phyloP scores from a whole-genome alignment of 73 alveolate genomes.

The Paramecium sonneborni region DNA sequence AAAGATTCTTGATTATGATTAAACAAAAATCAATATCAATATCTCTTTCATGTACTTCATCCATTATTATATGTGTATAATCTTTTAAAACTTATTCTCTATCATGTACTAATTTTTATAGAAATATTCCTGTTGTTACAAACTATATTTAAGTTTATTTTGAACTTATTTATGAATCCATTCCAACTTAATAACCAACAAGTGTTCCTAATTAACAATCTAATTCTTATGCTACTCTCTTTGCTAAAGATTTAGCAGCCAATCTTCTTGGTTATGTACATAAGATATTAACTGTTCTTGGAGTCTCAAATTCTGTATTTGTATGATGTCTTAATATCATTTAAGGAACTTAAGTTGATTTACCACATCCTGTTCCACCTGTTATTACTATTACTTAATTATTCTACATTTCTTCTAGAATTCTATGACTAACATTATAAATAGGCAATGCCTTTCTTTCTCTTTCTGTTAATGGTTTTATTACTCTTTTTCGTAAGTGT shows the following conservation, averaged over 20 bases:
- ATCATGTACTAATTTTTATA: constrained; percentile 84
- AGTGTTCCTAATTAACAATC: constrained; percentile 56
- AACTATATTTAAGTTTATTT: constrained; percentile 67
- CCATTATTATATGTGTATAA: constrained; percentile 89
- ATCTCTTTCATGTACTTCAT: constrained; percentile 99
- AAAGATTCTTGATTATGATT: constrained; percentile 84
- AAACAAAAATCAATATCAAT: constrained; percentile 91
- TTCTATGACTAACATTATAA: neutral
- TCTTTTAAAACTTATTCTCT: constrained; percentile 71
- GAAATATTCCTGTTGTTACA: constrained; percentile 73
- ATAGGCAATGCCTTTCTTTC: constrained; percentile 18
- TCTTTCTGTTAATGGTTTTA: neutral
- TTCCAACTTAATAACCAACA: constrained; percentile 74
- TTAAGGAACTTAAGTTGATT: constrained; percentile 60
- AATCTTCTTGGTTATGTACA: constrained; percentile 67
- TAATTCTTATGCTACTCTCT: constrained; percentile 58
- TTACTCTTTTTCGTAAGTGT: neutral
- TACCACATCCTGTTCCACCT: constrained; percentile 70
- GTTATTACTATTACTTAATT: constrained; percentile 51
- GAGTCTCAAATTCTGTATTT: constrained; percentile 33
- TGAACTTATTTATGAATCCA: constrained; percentile 54
- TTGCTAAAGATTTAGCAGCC: constrained; percentile 62
- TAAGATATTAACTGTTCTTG: constrained; percentile 25
- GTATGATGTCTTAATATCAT: constrained; percentile 37
- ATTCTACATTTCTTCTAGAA: neutral